Evolutionary conservation across 2,329 filamentous ascomycete species (phyloP).

Genomic region (Penicillium sp.): DNA sequence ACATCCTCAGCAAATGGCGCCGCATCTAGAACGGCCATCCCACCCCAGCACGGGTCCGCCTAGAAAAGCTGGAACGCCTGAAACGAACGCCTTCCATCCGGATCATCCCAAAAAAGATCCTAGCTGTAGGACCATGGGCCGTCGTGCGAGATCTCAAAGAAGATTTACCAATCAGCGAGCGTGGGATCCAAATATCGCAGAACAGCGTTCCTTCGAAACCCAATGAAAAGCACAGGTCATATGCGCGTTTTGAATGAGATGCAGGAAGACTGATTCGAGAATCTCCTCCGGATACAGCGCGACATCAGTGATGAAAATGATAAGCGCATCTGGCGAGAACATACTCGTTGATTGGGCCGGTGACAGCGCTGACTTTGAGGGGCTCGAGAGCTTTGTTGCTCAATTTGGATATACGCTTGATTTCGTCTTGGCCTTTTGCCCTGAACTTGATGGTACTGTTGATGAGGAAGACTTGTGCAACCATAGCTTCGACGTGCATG

Average conservation of each 20-base stretch:
- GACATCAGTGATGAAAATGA: slow-evolving; percentile 61
- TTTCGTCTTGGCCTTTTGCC: background rate
- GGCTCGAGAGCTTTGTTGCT: slow-evolving; percentile 15
- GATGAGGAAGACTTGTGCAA: slow-evolving; percentile 27
- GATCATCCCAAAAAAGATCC: slow-evolving; percentile 47
- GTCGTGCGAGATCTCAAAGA: slow-evolving; percentile 58
- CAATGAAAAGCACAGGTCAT: slow-evolving; percentile 66
- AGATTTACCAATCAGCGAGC: slow-evolving; percentile 59
- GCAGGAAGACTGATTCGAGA: slow-evolving; percentile 57
- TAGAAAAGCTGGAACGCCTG: background rate
- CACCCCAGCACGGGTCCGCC: background rate
- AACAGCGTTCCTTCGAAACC: slow-evolving; percentile 51
- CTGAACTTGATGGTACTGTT: slow-evolving; percentile 37
- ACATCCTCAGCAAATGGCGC: slow-evolving; percentile 50
- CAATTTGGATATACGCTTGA: slow-evolving; percentile 4
- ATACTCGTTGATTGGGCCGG: slow-evolving; percentile 39
- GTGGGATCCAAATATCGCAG: slow-evolving; percentile 46
- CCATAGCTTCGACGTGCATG: slow-evolving; percentile 42
- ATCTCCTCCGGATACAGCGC: slow-evolving; percentile 40
- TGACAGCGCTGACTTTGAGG: slow-evolving; percentile 8
- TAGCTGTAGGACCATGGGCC: slow-evolving; percentile 55
- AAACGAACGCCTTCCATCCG: background rate
- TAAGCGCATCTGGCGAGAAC: slow-evolving; percentile 45
- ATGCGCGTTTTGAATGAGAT: slow-evolving; percentile 51
- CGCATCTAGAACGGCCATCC: background rate